These are phyloP conservation scores for Lentinula edodes DNA, from an alignment of 768 basidiomycete genomes.

Conservation along the genomic window DNA sequence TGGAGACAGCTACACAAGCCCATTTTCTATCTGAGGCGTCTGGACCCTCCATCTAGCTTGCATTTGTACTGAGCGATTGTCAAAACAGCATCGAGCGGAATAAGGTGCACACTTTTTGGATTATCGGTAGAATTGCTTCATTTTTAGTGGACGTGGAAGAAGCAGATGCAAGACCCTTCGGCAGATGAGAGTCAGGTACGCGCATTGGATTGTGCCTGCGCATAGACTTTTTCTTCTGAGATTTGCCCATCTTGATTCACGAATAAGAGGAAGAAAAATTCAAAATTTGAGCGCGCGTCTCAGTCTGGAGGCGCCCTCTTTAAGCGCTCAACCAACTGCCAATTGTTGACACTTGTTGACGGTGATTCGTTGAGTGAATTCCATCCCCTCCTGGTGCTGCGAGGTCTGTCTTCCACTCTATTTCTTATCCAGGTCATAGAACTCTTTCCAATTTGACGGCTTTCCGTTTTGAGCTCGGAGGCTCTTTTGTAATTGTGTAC, in stretches of 20 bases:
- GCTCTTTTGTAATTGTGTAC: too few species aligned
- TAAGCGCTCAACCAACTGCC: neutral
- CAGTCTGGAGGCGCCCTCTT: too few species aligned
- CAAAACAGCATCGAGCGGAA: constrained; percentile 1
- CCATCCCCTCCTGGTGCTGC: too few species aligned
- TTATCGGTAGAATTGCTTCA: constrained; percentile 78
- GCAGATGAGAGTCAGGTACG: constrained; percentile 89
- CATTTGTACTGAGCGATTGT: constrained; percentile 1
- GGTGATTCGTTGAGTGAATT: too few species aligned
- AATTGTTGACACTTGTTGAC: too few species aligned
- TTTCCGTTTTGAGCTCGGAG: too few species aligned
- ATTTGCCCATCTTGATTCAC: constrained; percentile 73
- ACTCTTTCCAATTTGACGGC: too few species aligned
- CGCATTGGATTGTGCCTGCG: constrained; percentile 91
- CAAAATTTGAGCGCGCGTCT: neutral
- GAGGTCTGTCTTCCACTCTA: too few species aligned
- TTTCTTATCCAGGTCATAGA: too few species aligned
- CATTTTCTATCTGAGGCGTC: constrained; percentile 84
- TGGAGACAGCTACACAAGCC: constrained; percentile 96
- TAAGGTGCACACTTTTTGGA: constrained; percentile 66
- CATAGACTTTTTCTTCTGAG: constrained; percentile 82
- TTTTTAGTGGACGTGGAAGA: constrained; percentile 69
- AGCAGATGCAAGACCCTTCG: constrained; percentile 73
- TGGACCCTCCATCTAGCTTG: constrained; percentile 60
- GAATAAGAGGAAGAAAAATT: neutral